Evolutionary conservation across 371 early-diverging fungal species (phyloP), one percentile per base, ranked within the genome.

Genomic region (Lichtheimia corymbifera): DNA sequence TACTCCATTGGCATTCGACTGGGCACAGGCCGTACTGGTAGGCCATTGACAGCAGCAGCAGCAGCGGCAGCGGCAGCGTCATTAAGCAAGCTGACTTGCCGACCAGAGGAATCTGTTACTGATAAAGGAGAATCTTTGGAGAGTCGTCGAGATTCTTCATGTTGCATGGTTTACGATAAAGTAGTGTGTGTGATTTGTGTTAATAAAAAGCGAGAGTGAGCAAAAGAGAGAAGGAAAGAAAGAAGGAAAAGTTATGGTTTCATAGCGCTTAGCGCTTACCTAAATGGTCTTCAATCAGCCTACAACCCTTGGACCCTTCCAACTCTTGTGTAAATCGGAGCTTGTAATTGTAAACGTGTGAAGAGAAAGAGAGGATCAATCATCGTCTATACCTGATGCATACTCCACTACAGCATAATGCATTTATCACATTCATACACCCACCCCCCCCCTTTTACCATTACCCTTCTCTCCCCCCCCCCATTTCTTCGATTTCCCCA

Each of bases 31-130:
- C 44, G 57, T 22, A 6, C 22, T 22, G 55, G 5, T 17, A 17
- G 13, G 9, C 42, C n/a, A 47, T 45, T 20, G 17, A n/a, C 22
- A 17, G 60, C 20, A 41, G 28, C 42, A 9, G 44, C 15, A 5
- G 55, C 50, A 20, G 54, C 42, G 9, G 42, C 47, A 6, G 58
- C 35, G 14, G 61, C 18, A 30, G 35, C 55, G 24, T 65, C 64
- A 35, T 69, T 69, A 0, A 69, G 50, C n/a, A 69, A 42, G 45
- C 70, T 69, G 25, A 69, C 58, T 62, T 69, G 70, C 20, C 70
- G 58, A 30, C 70, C 70, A 5, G 70, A 69, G 42, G 70, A 65
- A 47, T 69, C 70, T 15, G 56, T 62, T n/a, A 65, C 65, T 18
- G 70, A 69, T 7, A 69, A 43, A 6, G 65, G 35, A 5, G 61